phyloP scores from a whole-genome alignment of 129 eudicot genomes.

The Oenanthe sinensis region DNA sequence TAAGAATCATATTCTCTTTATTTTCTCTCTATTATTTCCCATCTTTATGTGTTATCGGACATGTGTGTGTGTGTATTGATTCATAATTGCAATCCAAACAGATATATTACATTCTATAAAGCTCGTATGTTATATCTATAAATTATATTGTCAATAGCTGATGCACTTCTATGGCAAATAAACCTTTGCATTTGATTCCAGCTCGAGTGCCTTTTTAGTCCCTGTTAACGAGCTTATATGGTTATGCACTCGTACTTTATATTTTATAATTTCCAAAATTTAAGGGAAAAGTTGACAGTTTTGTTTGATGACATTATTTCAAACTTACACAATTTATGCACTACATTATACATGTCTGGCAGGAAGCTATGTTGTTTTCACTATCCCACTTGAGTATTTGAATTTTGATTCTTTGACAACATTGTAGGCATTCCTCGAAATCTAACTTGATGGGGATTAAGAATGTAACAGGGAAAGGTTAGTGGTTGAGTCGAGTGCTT shows the following conservation, averaged over 20 bases:
- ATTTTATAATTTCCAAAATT: not conserved
- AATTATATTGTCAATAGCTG: not conserved
- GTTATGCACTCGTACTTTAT: not conserved
- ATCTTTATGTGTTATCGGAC: not conserved
- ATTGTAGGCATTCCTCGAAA: not conserved
- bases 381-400: not conserved
- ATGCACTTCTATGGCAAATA: not conserved
- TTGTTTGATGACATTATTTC: not conserved
- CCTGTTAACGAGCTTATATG: not conserved
- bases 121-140: no score
- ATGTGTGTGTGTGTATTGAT: not conserved
- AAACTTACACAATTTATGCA: not conserved
- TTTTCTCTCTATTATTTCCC: not conserved
- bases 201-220: not conserved
- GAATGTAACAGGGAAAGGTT: not conserved
- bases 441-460: not conserved
- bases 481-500: not conserved
- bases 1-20: not conserved
- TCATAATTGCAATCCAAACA: not conserved
- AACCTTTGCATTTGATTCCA: not conserved
- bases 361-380: not conserved
- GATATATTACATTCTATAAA: no score
- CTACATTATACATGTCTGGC: not conserved
- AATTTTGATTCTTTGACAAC: not conserved
- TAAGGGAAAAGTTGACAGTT: not conserved